A percentile compares a stretch with the other conserved stretches of the same genome.
Conservation (phyloP, 2,329 filamentous ascomycete species). For the Harringtonia aguacate region DNA sequence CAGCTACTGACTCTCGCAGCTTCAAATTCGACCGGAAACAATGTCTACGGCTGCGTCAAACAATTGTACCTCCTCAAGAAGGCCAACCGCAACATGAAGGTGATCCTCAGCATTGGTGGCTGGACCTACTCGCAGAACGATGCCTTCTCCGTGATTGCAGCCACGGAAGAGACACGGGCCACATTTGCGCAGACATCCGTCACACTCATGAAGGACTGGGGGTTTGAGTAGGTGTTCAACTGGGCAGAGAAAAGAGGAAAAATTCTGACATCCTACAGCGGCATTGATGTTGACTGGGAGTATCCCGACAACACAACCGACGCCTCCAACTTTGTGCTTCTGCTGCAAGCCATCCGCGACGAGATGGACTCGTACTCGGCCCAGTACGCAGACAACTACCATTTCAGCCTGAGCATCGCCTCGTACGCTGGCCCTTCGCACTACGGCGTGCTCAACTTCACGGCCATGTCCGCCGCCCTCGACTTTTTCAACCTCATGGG, state of each 20-base stretch:
- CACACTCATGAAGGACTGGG: conserved; percentile 57
- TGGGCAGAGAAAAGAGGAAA: no score
- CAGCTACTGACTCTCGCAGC: no score
- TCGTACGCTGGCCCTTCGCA: conserved; percentile 30
- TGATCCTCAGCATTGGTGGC: conserved; percentile 72
- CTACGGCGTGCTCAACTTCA: conserved; percentile 32
- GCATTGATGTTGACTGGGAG: conserved; percentile 48
- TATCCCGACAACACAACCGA: conserved; percentile 31
- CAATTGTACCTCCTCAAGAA: conserved; percentile 70
- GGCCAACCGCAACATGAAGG: conserved; percentile 63
- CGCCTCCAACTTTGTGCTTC: conserved; percentile 27
- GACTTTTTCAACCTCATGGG: conserved; percentile 54
- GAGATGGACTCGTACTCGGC: conserved; percentile 21
- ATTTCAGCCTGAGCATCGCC: conserved; percentile 22
- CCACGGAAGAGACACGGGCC: conserved; percentile 48
- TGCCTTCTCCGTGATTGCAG: conserved; percentile 54
- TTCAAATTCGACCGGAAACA: no score
- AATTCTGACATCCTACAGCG: no score
- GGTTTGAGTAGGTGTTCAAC: no score
- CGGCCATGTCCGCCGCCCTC: conserved; percentile 33
- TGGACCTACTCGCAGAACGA: conserved; percentile 66
- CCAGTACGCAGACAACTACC: conserved; percentile 18
- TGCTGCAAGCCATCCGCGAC: conserved; percentile 30
- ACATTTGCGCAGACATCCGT: conserved; percentile 61
- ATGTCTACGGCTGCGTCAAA: conserved; percentile 69